Evolutionary conservation across 148 eudicot species (phyloP), one percentile per base, ranked within the genome.

Genomic region (Nyssa sinensis): DNA sequence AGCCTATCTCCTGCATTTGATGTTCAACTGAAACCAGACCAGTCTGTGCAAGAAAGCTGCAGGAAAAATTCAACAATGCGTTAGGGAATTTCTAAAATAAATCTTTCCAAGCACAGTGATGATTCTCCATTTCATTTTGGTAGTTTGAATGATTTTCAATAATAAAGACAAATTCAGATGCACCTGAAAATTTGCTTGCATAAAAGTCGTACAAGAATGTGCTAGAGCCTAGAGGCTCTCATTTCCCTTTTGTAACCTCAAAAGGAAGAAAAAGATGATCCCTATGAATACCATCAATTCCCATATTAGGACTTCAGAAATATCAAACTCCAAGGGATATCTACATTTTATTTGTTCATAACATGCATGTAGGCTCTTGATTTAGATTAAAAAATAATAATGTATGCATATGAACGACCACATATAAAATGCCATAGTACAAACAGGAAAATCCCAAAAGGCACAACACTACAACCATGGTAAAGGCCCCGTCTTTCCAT

Each of bases 1-100:
- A 84, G 60, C 96, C 97, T 67, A 94, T 85, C 81, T 92, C 98
- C 78, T 86, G 83, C 97, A 94, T 89, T 81, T 94, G 98, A 78
- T 90, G 82, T 73, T 94, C 90, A 16, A 92, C 85, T 21, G 97
- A 81, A 67, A 94, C 98, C 41, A 94, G 79, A 51, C 98, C 98
- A 12, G 94, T 94, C 81, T 92, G 84, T 31, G 85, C 97, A 35
- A 94, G 98, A 81, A 94, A 94, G 28, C 98, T 94, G 89, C 82
- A 75, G 14, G 51, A 67, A 66, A 39, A 61, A 12, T 17, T 37
- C 66, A 32, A 27, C n/a, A 37, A 21, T 7, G 7, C 14, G 27
- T 66, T 27, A 75, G 55, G 27, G n/a, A n/a, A n/a, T n/a, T n/a
- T n/a, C n/a, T n/a, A 35, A 71, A 71, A 19, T 1, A 59, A 59